Conservation (phyloP, 306 rosid genomes). For the Castanospermum australe region DNA sequence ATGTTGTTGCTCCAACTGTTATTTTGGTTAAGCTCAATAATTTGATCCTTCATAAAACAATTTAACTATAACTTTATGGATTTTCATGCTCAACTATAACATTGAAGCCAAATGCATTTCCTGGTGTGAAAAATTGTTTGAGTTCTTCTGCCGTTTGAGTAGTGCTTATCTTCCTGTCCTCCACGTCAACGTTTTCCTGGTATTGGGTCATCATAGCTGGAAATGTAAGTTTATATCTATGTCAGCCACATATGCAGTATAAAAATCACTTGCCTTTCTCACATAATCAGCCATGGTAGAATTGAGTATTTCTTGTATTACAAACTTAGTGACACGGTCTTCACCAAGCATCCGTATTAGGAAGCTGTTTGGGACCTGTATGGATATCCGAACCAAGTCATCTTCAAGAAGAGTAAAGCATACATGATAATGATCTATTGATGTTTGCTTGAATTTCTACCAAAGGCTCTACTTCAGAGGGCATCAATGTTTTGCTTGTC, state of each 20-base stretch:
- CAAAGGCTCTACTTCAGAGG: not conserved
- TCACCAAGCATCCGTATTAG: constrained; percentile 71
- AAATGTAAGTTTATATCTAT: not conserved
- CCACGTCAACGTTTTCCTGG: constrained; percentile 76
- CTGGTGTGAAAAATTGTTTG: constrained; percentile 53
- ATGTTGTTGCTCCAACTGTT: not conserved
- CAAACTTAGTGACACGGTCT: constrained; percentile 71
- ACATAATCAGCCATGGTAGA: constrained; percentile 73
- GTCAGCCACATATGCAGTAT: not conserved
- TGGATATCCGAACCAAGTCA: constrained; percentile 24
- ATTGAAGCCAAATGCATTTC: constrained; percentile 68
- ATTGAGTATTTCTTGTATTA: constrained; percentile 78
- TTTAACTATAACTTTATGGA: constrained; percentile 26
- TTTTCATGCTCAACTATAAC: constrained; percentile 60
- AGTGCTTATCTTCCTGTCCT: constrained; percentile 73
- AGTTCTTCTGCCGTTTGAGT: constrained; percentile 68
- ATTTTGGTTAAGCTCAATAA: constrained; percentile 8
- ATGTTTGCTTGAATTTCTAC: not conserved
- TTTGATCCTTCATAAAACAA: constrained; percentile 9
- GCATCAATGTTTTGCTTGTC: not conserved
- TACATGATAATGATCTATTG: constrained; percentile 1
- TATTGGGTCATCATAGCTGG: constrained; percentile 1
- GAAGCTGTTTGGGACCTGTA: constrained; percentile 76
- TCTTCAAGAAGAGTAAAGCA: constrained; percentile 23
- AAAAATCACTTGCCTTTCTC: constrained; percentile 50